Evolutionary conservation across 345 rosid genomes (phyloP), one percentile per base, ranked within the genome.

Genomic region (Hibiscus tridactylites): DNA sequence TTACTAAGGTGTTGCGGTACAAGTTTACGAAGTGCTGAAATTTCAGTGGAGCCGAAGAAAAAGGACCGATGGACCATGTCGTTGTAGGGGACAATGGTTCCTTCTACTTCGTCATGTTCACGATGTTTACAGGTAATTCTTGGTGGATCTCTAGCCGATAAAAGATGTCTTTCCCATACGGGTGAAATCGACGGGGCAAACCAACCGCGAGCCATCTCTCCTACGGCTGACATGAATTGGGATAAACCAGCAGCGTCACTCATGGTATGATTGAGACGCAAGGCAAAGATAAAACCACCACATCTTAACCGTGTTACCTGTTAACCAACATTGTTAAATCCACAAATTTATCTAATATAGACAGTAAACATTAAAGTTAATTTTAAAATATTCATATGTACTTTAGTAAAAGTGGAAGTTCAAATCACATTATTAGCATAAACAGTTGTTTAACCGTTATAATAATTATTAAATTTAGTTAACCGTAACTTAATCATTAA

Each of bases 251-350:
- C 61, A 0, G 79, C 90, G 16, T 88, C 92, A 12, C 71, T 33
- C 84, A 86, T 77, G 19, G 85, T 76, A 76, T 88, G 92, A 76
- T 79, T 85, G 21, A 83, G 62, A 0, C 87, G 81, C 3, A 83
- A 69, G 11, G 87, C 83, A 5, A 85, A 80, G 60, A 83, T 77
- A 39, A 86, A 86, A 2, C 84, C 86, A 1, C 86, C 77, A 24
- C 89, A 82, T 71, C 44, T 80, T 42, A 86, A 47, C 0, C 86
- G 77, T 15, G 89, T 86, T 56, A 86, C 86, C 87, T 83, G 46
- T 31, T 9, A 12, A 21, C 13, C 49, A 9, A 46, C 24, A 12
- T 10, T 42, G 8, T 42, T 42, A 42, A 42, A 42, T 42, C 10
- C 46, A 42, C 9, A 42, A 42, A 42, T 42, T 42, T 31, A 31